Evolutionary conservation across 2,329 filamentous ascomycete genomes (phyloP).

Genomic region (Exophiala viscosa): DNA sequence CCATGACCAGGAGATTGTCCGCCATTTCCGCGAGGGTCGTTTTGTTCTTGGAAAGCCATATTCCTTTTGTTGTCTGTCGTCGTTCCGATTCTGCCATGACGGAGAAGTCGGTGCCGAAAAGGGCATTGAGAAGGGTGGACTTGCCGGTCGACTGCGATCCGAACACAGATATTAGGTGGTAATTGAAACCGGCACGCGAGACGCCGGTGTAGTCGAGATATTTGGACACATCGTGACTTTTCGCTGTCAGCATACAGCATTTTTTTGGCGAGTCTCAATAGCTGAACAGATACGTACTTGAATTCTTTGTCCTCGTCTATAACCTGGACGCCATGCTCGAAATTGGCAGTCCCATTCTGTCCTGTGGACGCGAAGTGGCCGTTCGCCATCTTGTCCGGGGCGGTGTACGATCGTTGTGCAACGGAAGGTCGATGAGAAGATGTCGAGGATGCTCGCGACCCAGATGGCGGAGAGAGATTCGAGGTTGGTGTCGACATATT

Average conservation of each 20-base stretch:
- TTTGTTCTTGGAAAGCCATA: conserved; percentile 99
- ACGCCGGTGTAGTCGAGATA: conserved; percentile 79
- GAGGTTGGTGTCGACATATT: conserved; percentile 7
- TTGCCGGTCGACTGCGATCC: conserved; percentile 98
- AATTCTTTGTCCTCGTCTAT: conserved; percentile 95
- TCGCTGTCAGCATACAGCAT: conserved; percentile 12
- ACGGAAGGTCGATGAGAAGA: conserved; percentile 16
- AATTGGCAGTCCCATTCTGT: conserved; percentile 45
- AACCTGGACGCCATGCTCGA: conserved; percentile 93
- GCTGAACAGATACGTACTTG: conserved; percentile 64
- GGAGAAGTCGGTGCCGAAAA: conserved; percentile 93
- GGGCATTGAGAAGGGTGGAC: conserved; percentile 90
- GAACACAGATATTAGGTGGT: conserved; percentile 98
- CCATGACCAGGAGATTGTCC: conserved; percentile 98
- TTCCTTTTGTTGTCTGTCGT: conserved; percentile 96
- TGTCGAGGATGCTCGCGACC: conserved; percentile 16
- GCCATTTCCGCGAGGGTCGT: conserved; percentile 61
- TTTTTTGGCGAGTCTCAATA: not conserved
- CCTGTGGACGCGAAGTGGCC: conserved; percentile 45
- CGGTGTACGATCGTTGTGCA: conserved; percentile 28
- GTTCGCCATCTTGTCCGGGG: conserved; percentile 41
- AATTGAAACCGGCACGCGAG: conserved; percentile 91
- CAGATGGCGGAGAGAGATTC: conserved; percentile 17
- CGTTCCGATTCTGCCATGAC: conserved; percentile 96
- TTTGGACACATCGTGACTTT: conserved; percentile 69